Conservation (phyloP, 352 stramenopile species). For the Globisporangium recalcitrans region DNA sequence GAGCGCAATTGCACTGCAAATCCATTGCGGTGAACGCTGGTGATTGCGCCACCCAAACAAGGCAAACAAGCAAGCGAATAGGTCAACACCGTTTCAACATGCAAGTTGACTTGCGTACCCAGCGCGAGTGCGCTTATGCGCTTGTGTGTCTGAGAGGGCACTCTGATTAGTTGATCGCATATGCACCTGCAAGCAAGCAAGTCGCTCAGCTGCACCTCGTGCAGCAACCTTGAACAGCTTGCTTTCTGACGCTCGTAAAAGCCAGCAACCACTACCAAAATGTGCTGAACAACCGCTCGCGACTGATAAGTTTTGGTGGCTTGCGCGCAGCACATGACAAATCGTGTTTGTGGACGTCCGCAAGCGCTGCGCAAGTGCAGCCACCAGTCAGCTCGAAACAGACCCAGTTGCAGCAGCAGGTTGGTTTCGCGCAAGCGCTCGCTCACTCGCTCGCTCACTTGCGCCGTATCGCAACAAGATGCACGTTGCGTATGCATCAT, state of each 20-base stretch:
- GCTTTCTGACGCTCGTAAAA: neutral
- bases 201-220: neutral
- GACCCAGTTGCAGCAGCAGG: neutral
- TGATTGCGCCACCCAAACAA: neutral
- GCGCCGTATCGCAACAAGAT: slow-evolving; percentile 3
- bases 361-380: neutral
- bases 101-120: neutral
- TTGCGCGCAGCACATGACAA: neutral
- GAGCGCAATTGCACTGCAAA: neutral
- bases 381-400: neutral
- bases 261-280: neutral
- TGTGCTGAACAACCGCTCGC: neutral
- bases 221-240: slow-evolving; percentile 1
- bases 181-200: neutral
- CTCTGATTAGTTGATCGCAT: neutral
- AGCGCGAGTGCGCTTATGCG: neutral
- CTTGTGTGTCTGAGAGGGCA: neutral
- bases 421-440: neutral
- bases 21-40: neutral
- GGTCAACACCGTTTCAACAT: neutral
- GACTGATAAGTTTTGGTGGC: neutral
- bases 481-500: neutral
- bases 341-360: neutral
- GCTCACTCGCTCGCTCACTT: neutral
- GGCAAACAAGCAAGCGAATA: slow-evolving; percentile 2